phyloP scores from a whole-genome alignment of 2,329 filamentous ascomycete species.

The Neonectria ditissima region DNA sequence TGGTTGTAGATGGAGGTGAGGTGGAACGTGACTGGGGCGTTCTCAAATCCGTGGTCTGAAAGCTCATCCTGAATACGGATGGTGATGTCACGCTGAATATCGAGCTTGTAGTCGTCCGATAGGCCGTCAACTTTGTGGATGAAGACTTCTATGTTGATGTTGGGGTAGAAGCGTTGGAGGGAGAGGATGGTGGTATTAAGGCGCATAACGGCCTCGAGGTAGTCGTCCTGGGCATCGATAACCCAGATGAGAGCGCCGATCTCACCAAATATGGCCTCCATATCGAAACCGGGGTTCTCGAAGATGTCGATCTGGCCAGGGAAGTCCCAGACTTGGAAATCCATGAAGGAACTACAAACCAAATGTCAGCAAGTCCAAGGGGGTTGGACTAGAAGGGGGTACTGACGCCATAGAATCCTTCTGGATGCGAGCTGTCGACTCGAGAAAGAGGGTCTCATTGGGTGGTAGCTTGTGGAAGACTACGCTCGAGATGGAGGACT shows the following conservation, averaged over 20 bases:
- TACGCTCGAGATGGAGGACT: conserved; percentile 97
- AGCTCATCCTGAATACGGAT: conserved; percentile 97
- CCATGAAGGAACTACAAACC: conserved; percentile 88
- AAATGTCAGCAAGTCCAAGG: conserved; percentile 16
- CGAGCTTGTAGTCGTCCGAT: conserved; percentile 94
- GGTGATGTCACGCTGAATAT: conserved; percentile 96
- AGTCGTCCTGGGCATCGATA: conserved; percentile 98
- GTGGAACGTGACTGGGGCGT: conserved; percentile 93
- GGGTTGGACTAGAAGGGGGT: conserved; percentile 4
- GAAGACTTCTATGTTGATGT: conserved; percentile 97
- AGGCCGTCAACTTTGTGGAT: conserved; percentile 99
- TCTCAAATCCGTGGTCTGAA: conserved; percentile 91
- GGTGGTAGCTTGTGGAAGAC: conserved; percentile 99
- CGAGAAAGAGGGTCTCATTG: conserved; percentile 93
- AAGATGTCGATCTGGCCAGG: conserved; percentile 93
- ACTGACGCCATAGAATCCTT: conserved; percentile 95
- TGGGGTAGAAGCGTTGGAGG: conserved; percentile 87
- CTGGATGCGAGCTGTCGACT: conserved; percentile 93
- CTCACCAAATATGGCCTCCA: conserved; percentile 93
- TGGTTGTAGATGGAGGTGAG: conserved; percentile 99
- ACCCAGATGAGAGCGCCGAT: conserved; percentile 98
- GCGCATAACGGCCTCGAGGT: conserved; percentile 88
- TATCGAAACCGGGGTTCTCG: conserved; percentile 88
- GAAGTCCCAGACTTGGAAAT: conserved; percentile 98
- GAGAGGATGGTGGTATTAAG: conserved; percentile 91